A percentile compares a stretch with the other conserved stretches of the same genome.
phyloP scores from a whole-genome alignment of 2,329 filamentous ascomycete genomes.

The Knufia petricola region DNA sequence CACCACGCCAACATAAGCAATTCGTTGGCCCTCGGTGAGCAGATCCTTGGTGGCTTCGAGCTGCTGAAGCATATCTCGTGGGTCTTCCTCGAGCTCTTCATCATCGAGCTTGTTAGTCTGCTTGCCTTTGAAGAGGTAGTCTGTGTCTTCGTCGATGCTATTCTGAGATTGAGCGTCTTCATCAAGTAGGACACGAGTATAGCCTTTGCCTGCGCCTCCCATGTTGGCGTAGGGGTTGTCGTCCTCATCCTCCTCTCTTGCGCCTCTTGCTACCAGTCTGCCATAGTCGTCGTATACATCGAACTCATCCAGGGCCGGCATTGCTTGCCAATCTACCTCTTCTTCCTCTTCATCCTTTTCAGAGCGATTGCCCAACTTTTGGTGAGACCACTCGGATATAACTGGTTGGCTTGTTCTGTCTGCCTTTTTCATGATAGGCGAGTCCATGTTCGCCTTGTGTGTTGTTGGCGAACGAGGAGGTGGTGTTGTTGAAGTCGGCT shows the following conservation, averaged over 20 bases:
- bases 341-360: constrained; percentile 44
- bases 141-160: constrained; percentile 94
- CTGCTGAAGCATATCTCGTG: constrained; percentile 75
- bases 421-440: constrained; percentile 29
- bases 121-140: constrained; percentile 80
- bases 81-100: constrained; percentile 62
- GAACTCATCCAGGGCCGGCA: constrained; percentile 86
- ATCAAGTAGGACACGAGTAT: constrained; percentile 88
- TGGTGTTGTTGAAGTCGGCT: constrained; percentile 5
- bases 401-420: constrained; percentile 32
- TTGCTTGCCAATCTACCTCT: constrained; percentile 72
- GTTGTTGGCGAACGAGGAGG: constrained; percentile 10
- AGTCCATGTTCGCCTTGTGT: constrained; percentile 5
- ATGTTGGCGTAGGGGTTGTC: constrained; percentile 59
- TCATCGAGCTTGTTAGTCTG: constrained; percentile 38
- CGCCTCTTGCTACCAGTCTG: constrained; percentile 72
- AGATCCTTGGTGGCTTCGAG: constrained; percentile 94
- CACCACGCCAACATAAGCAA: constrained; percentile 89
- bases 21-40: constrained; percentile 86
- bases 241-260: constrained; percentile 54
- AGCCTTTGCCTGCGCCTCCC: constrained; percentile 75
- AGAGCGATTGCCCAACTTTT: constrained; percentile 54
- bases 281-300: constrained; percentile 96
- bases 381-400: constrained; percentile 84
- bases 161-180: constrained; percentile 90